These are phyloP conservation scores for Oxyria digyna DNA, from an alignment of 148 eudicot genomes.

Conservation along the genomic window DNA sequence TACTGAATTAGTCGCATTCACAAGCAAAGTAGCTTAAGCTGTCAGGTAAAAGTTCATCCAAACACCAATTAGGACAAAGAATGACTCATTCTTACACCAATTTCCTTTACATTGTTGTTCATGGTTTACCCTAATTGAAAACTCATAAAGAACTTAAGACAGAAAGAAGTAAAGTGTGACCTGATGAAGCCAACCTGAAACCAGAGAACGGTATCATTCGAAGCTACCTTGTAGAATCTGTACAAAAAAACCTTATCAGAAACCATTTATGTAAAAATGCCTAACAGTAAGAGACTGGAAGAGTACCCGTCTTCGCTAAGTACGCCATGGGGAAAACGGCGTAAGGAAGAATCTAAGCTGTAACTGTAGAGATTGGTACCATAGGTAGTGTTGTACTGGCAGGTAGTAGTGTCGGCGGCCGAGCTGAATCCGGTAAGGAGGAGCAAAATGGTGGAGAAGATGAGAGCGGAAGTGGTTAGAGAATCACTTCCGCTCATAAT, in stretches of 20 bases:
- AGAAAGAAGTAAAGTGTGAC: constrained; percentile 29
- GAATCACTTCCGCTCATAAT: constrained; percentile 5
- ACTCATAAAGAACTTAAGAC: background rate
- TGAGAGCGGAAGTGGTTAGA: background rate
- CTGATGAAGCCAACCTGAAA: constrained; percentile 97
- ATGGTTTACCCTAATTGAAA: background rate
- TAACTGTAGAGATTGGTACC: constrained; percentile 48
- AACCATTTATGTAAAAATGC: background rate
- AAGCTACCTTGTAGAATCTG: constrained; percentile 80
- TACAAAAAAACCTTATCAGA: background rate
- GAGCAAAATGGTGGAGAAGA: constrained; percentile 10
- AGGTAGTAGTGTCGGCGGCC: constrained; percentile 15
- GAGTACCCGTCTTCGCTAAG: constrained; percentile 93
- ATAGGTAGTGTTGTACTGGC: constrained; percentile 36
- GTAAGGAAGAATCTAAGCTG: constrained; percentile 35
- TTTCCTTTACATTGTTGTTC: background rate
- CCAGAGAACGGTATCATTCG: constrained; percentile 83
- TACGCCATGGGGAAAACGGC: constrained; percentile 62
- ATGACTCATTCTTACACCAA: background rate
- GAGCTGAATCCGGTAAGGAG: constrained; percentile 15
- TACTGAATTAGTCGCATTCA: background rate
- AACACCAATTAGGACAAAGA: background rate
- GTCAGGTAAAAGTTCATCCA: background rate
- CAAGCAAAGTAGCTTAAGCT: background rate
- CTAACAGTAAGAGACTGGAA: background rate